Evolutionary conservation across 1,284 basidiomycete genomes (phyloP).

Genomic region (Tilletia caries): DNA sequence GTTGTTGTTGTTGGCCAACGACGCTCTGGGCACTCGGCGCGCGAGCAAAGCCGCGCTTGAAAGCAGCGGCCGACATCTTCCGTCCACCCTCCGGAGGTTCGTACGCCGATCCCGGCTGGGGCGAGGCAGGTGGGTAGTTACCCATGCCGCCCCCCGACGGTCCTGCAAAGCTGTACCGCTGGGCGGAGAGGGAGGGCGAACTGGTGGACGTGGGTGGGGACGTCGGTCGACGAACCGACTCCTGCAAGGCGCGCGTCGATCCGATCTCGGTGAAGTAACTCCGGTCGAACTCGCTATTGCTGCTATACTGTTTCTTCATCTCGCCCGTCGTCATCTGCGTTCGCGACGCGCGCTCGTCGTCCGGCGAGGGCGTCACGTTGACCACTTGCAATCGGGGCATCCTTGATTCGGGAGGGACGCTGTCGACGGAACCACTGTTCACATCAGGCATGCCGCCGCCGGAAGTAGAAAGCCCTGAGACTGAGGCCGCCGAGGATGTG

Average conservation of each 20-base stretch:
- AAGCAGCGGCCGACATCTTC: slow-evolving; percentile 47
- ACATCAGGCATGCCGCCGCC: too few relatives aligned
- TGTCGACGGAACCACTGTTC: background rate
- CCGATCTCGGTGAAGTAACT: slow-evolving; percentile 43
- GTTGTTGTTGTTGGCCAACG: too few relatives aligned
- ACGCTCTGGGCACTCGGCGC: slow-evolving; percentile 26
- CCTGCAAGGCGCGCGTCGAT: slow-evolving; percentile 39
- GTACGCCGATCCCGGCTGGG: slow-evolving; percentile 1
- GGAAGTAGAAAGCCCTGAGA: too few relatives aligned
- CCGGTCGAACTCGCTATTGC: slow-evolving; percentile 19
- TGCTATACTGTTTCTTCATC: background rate
- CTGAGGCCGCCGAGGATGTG: background rate
- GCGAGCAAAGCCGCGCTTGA: slow-evolving; percentile 40
- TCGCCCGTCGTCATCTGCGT: background rate
- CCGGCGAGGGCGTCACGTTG: slow-evolving; percentile 1
- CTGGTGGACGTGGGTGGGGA: slow-evolving; percentile 22
- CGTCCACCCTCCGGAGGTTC: slow-evolving; percentile 30
- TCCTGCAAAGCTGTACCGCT: slow-evolving; percentile 23
- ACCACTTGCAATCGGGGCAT: slow-evolving; percentile 4
- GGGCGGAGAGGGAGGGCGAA: background rate
- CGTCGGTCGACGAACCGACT: slow-evolving; percentile 32
- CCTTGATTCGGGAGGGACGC: background rate
- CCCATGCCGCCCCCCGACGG: background rate
- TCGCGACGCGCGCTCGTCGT: background rate
- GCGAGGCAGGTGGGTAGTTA: slow-evolving; percentile 17